A percentile compares a stretch with the other conserved stretches of the same genome.
phyloP scores from a whole-genome alignment of 805 yeast genomes.

The Ogataea allantospora region DNA sequence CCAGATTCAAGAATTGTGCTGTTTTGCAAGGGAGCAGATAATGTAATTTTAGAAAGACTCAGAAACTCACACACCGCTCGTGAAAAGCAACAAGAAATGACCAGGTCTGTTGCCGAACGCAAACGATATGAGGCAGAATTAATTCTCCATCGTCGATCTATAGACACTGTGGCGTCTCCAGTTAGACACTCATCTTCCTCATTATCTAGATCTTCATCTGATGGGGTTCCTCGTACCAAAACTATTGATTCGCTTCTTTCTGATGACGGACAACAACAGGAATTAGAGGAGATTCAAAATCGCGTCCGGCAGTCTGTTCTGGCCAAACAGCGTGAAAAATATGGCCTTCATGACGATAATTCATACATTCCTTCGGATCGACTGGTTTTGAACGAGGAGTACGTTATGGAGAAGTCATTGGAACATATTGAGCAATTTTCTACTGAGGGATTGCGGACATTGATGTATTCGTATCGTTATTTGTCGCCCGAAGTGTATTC shows the following conservation, averaged over 20 bases:
- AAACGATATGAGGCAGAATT: slow-evolving; percentile 75
- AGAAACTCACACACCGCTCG: slow-evolving; percentile 56
- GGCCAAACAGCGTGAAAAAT: slow-evolving; percentile 55
- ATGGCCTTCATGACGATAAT: slow-evolving; percentile 33
- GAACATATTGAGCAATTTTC: slow-evolving; percentile 93
- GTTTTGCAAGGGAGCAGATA: slow-evolving; percentile 95
- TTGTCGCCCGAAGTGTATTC: slow-evolving; percentile 56
- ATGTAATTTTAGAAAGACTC: slow-evolving; percentile 75
- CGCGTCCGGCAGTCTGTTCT: slow-evolving; percentile 59
- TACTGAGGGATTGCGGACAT: slow-evolving; percentile 89
- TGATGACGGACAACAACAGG: slow-evolving; percentile 47
- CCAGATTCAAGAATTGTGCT: slow-evolving; percentile 76
- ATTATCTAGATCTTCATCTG: slow-evolving; percentile 22
- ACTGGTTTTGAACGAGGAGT: slow-evolving; percentile 67
- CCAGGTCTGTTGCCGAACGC: slow-evolving; percentile 56
- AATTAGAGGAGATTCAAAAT: slow-evolving; percentile 50
- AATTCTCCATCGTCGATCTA: slow-evolving; percentile 55
- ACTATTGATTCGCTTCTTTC: slow-evolving; percentile 25
- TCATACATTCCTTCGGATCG: slow-evolving; percentile 52
- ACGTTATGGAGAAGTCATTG: slow-evolving; percentile 75
- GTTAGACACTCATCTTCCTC: slow-evolving; percentile 29
- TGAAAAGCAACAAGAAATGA: slow-evolving; percentile 62
- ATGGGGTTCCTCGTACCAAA: slow-evolving; percentile 9
- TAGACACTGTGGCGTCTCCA: slow-evolving; percentile 32
- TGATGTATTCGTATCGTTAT: slow-evolving; percentile 80